phyloP scores from a whole-genome alignment of 2,329 filamentous ascomycete species.

The Botrytis fragariae region DNA sequence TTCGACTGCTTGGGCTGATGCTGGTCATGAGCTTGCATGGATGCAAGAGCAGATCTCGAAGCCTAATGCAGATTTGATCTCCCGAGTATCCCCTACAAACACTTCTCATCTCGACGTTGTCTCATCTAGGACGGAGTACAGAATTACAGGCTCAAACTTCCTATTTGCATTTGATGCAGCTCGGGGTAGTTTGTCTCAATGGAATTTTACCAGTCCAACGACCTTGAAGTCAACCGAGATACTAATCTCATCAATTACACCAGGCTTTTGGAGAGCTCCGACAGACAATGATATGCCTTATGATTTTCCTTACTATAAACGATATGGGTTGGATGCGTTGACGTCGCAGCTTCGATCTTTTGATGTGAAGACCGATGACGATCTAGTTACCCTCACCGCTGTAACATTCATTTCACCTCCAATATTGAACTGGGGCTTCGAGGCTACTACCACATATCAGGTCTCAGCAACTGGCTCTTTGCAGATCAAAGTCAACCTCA shows the following conservation, averaged over 20 bases:
- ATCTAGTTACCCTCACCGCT: constrained; percentile 43
- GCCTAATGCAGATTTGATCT: constrained; percentile 7
- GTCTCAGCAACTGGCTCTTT: constrained; percentile 48
- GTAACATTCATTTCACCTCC: constrained; percentile 55
- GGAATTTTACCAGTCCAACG: constrained; percentile 39
- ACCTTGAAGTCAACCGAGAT: neutral
- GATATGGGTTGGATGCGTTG: constrained; percentile 48
- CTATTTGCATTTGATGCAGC: constrained; percentile 47
- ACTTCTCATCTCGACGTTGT: constrained; percentile 18
- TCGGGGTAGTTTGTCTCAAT: constrained; percentile 45
- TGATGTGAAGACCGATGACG: constrained; percentile 32
- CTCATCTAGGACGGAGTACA: constrained; percentile 31
- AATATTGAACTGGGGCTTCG: constrained; percentile 58
- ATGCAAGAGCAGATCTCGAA: constrained; percentile 41
- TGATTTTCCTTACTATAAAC: constrained; percentile 57
- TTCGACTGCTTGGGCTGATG: constrained; percentile 49
- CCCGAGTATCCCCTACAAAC: constrained; percentile 27
- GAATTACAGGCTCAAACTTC: constrained; percentile 40
- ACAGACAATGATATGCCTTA: constrained; percentile 62
- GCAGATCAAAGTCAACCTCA: constrained; percentile 46
- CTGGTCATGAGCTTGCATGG: constrained; percentile 56
- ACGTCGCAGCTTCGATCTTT: constrained; percentile 48
- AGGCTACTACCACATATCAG: constrained; percentile 51
- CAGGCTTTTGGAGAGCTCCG: constrained; percentile 58
- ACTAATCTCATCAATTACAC: constrained; percentile 15